Base-by-base conservation (phyloP, 1,284 basidiomycete species). In the Boletus hoseneyae region DNA sequence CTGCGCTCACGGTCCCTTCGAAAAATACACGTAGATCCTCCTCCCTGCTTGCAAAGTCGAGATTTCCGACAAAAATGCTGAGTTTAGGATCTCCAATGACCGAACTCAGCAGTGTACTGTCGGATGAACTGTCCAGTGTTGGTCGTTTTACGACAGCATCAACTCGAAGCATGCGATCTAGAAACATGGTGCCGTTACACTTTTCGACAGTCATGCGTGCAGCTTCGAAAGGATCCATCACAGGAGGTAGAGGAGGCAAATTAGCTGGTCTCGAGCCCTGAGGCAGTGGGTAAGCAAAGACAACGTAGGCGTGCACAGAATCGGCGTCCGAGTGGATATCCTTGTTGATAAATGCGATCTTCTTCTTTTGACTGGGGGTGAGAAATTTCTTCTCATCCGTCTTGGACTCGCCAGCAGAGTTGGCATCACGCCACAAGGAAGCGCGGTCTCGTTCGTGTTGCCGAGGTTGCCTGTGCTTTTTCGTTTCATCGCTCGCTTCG, bases 31-130 rank as follows among this genome's bases (percentile, higher is more conserved):
- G 74, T 41, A 98, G 67, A 60, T 95, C 92, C 63, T 97, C 91
- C 61, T 98, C 96, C 62, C 87, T 88, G 60, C 87, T 85, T 44
- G 85, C 88, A 67, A 97, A 97, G 65, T 97, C 95, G 55, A 98
- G 75, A 57, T 90, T 94, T 13, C 96, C 96, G 8, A 98, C 87
- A 62, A 98, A 98, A 13, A 97, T 65, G 16, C 87, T 91, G 54
- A 80, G 73, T 66, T 90, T 93, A n/a, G 89, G 87, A 63, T 94
- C 87, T 3, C 71, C 73, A 2, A 66, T 50, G 23, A 45, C 47
- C 8, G 50, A 53, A 18, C 49, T 58, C 15, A n/a, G 43, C 15
- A 41, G 43, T 21, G 46, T 32, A 30, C 11, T 25, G 25, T 55
- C 50, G 7, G 48, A 33, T 27, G 36, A 18, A 33, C 7, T 18